Conservation (phyloP, 148 eudicot genomes). For the Polygonum maritimum region DNA sequence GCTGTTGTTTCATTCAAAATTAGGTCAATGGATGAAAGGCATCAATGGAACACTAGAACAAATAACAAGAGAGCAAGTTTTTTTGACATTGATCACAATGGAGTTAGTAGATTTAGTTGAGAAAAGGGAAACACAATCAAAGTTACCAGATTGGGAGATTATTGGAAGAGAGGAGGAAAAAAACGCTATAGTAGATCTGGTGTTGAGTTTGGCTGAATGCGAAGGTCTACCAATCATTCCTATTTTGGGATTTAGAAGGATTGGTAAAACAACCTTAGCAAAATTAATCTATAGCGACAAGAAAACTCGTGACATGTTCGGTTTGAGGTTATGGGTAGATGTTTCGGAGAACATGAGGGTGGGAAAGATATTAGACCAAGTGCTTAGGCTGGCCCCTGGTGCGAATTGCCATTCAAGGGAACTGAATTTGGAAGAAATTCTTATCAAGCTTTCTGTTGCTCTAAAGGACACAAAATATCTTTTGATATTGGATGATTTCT, state of each 20-base stretch:
- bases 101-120: not conserved
- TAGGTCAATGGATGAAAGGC: not conserved
- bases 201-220: not conserved
- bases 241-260: constrained; percentile 16
- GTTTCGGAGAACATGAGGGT: constrained; percentile 12
- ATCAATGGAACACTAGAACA: not conserved
- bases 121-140: not conserved
- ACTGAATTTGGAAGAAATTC: not conserved
- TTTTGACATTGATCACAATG: not conserved
- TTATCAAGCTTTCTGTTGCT: not conserved
- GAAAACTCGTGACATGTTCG: not conserved
- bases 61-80: not conserved
- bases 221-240: constrained; percentile 3
- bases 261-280: constrained; percentile 24
- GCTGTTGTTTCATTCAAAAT: not conserved
- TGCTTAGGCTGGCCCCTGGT: not conserved
- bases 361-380: not conserved
- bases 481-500: constrained; percentile 14
- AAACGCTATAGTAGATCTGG: not conserved
- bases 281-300: constrained; percentile 16
- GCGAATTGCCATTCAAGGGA: not conserved
- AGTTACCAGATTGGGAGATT: constrained; percentile 6
- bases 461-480: not conserved
- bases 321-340: constrained; percentile 16
- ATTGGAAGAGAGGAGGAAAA: constrained; percentile 18